Conservation (phyloP, 108 stramenopile genomes). For the Skeletonema potamos region DNA sequence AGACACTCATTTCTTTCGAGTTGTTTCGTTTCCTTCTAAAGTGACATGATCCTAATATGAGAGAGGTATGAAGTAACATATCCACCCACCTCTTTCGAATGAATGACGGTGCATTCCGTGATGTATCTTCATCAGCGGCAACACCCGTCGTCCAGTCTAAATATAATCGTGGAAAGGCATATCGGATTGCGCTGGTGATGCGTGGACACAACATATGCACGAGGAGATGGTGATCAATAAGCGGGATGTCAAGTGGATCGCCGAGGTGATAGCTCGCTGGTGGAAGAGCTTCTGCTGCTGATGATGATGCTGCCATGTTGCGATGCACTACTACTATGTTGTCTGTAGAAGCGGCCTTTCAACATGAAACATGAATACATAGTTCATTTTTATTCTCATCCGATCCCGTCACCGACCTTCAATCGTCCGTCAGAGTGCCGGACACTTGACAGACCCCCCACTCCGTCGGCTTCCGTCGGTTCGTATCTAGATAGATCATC, state of each 20-base stretch:
- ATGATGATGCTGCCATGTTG: too few relatives aligned
- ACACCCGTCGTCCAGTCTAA: constrained; percentile 38
- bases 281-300: background rate
- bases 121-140: background rate
- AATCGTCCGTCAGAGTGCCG: too few relatives aligned
- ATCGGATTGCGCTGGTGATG: constrained; percentile 32
- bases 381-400: too few relatives aligned
- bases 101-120: constrained; percentile 1
- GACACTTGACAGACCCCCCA: too few relatives aligned
- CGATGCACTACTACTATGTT: too few relatives aligned
- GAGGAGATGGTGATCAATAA: constrained; percentile 42
- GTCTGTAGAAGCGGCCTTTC: too few relatives aligned
- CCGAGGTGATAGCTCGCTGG: constrained; percentile 16
- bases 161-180: constrained; percentile 28
- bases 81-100: constrained; percentile 29
- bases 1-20: constrained; percentile 1
- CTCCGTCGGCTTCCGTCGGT: too few relatives aligned
- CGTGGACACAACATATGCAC: constrained; percentile 34
- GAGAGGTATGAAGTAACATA: constrained; percentile 21
- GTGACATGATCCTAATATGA: constrained; percentile 38
- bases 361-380: too few relatives aligned
- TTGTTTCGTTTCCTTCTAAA: background rate
- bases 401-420: too few relatives aligned
- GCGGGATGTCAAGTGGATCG: constrained; percentile 48
- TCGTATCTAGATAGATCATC: too few relatives aligned